Conservation (phyloP, 352 stramenopile genomes). For the Globisporangium paroecandrum region DNA sequence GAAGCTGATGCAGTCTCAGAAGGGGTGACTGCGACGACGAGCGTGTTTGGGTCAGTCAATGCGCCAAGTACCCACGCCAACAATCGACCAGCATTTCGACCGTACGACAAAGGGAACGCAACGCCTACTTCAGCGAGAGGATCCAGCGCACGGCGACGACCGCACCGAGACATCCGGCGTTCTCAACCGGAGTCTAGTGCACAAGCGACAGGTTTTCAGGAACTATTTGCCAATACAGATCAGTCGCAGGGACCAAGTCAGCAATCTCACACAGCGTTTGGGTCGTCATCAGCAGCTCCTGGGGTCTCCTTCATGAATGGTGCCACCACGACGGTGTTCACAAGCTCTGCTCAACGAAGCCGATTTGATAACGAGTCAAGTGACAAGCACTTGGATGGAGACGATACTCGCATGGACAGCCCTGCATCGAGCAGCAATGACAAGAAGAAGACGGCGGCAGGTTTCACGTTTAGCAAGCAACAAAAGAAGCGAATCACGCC, state of each 20-base stretch:
- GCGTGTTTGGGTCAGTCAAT: slow-evolving; percentile 8
- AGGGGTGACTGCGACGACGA: slow-evolving; percentile 3
- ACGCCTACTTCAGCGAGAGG: neutral
- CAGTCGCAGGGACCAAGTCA: neutral
- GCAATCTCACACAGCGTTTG: neutral
- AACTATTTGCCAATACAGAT: neutral
- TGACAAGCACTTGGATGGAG: slow-evolving; percentile 1
- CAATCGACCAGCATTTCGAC: slow-evolving; percentile 4
- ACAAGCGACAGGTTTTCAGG: neutral
- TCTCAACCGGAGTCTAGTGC: neutral
- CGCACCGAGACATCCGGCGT: neutral
- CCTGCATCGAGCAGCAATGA: neutral
- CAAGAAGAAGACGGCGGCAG: slow-evolving; percentile 6
- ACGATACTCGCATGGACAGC: slow-evolving; percentile 9
- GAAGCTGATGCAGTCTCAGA: neutral
- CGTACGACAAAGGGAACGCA: slow-evolving; percentile 12
- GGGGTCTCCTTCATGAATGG: neutral
- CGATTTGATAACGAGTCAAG: neutral
- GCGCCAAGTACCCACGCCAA: neutral
- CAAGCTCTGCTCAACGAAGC: neutral
- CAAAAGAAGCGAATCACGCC: slow-evolving; percentile 11
- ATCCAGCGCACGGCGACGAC: neutral
- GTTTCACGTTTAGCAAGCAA: slow-evolving; percentile 3
- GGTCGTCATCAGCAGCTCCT: neutral
- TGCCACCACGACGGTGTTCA: neutral